These are phyloP conservation scores for Colletotrichum musicola DNA, from an alignment of 2,329 filamentous ascomycete genomes.

Conservation along the genomic window DNA sequence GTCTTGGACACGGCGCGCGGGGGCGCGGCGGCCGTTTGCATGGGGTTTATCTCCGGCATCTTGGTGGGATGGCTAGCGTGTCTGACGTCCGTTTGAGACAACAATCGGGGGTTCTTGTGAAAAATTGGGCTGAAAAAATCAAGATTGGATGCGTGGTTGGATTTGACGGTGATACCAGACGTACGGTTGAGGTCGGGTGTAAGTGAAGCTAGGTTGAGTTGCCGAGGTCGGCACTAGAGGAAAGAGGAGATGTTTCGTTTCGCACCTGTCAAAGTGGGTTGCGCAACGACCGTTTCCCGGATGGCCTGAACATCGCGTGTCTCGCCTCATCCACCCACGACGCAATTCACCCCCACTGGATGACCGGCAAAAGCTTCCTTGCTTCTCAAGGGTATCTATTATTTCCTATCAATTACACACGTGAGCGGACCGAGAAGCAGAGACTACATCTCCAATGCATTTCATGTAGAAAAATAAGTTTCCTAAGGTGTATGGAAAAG, in stretches of 20 bases:
- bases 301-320: background rate
- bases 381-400: too few species aligned
- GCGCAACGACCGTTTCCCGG: background rate
- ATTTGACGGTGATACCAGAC: background rate
- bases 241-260: background rate
- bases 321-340: background rate
- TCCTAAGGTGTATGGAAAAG: slow-evolving; percentile 31
- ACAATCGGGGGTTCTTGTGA: background rate
- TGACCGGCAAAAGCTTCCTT: too few species aligned
- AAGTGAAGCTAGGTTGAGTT: slow-evolving; percentile 16
- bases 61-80: background rate
- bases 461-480: slow-evolving; percentile 30
- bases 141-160: background rate
- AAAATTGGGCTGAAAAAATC: too few species aligned
- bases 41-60: slow-evolving; percentile 43
- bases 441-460: slow-evolving; percentile 4
- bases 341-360: background rate
- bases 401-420: too few species aligned
- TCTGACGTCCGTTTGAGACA: background rate
- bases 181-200: background rate
- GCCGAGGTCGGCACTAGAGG: background rate
- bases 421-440: too few species aligned
- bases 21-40: slow-evolving; percentile 51
- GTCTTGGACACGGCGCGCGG: slow-evolving; percentile 70
- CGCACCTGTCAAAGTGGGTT: slow-evolving; percentile 16